Base-by-base conservation (phyloP, 192 early-diverging fungal species). In the Podochytrium sp. region DNA sequence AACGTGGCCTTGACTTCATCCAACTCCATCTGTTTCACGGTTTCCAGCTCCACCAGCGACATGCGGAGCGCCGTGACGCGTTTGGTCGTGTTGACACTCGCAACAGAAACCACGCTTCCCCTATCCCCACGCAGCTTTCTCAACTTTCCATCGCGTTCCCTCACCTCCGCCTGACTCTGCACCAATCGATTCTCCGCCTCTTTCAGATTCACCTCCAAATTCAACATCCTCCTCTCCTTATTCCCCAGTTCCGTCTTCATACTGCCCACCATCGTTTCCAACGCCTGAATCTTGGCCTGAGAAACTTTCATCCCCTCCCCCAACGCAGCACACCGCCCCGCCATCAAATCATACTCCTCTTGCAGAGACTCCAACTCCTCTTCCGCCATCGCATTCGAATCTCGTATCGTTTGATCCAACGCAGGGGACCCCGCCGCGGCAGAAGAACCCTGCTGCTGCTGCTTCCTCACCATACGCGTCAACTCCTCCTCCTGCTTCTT, bases 71-170 rank as follows among this genome's bases (percentile, higher is more conserved):
- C 23, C 43, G 43, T 66, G 2, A 66, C 64, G 1, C 64, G 64
- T 50, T 50, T 42, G 27, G 41, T 66, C 27, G 64, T 29, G 32
- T 49, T 12, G 23, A 66, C 43, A 50, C 27, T 50, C 12, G 35
- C 66, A 5, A 55, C 66, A 5, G 66, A 56, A 7, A 69, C 25
- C 12, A 34, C 34, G 33, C 64, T 66, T 7, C 32, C 60, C 16
- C 66, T n/a, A 37, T 51, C 51, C 4, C 51, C 66, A 1, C 66
- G 50, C 50, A 55, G 27, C 34, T 69, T 55, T n/a, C 66, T 47
- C 23, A 69, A 23, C 34, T 69, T 51, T 50, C 27, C 41, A 49
- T 66, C 47, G 16, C 47, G 20, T 18, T 66, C 64, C 20, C 43
- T n/a, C 25, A 66, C n/a, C 51, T 69, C 50, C 10, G 32, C 3